Conservation (phyloP, 345 rosid species). For the Fremontodendron californicum region DNA sequence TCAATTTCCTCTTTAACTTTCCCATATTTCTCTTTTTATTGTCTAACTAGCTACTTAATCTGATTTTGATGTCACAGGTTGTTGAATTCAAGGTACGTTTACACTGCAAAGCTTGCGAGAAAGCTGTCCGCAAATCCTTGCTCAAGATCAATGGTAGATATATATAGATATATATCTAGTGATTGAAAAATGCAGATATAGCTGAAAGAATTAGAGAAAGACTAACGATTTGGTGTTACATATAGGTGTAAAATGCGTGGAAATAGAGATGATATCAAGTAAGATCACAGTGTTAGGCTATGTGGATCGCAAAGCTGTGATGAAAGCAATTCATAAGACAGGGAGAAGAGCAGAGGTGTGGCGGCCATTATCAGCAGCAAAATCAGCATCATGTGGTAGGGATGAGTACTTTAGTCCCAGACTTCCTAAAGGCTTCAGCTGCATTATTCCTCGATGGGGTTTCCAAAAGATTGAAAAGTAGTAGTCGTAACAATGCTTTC, state of each 20-base stretch:
- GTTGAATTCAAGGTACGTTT: slow-evolving; percentile 32
- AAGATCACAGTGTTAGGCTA: slow-evolving; percentile 33
- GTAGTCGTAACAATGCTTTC: background rate
- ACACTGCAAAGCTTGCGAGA: slow-evolving; percentile 40
- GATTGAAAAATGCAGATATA: background rate
- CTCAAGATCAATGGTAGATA: slow-evolving; percentile 27
- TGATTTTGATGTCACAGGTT: slow-evolving; percentile 16
- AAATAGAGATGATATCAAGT: slow-evolving; percentile 19
- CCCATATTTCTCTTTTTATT: background rate
- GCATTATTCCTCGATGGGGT: slow-evolving; percentile 33
- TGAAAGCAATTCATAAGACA: slow-evolving; percentile 27
- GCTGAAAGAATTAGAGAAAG: background rate
- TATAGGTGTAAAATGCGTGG: slow-evolving; percentile 32
- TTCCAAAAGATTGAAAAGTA: slow-evolving; percentile 4
- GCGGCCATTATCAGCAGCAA: background rate
- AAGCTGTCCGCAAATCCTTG: slow-evolving; percentile 29
- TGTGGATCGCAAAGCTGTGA: slow-evolving; percentile 11
- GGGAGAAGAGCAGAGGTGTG: slow-evolving; percentile 29
- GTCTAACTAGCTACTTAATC: background rate
- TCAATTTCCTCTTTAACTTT: background rate
- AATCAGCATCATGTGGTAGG: background rate
- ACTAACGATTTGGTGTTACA: background rate
- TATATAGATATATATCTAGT: background rate
- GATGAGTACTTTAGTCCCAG: slow-evolving; percentile 21
- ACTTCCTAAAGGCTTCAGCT: background rate